Conservation (phyloP, 495 filamentous ascomycete genomes). For the Lepidopterella palustris region DNA sequence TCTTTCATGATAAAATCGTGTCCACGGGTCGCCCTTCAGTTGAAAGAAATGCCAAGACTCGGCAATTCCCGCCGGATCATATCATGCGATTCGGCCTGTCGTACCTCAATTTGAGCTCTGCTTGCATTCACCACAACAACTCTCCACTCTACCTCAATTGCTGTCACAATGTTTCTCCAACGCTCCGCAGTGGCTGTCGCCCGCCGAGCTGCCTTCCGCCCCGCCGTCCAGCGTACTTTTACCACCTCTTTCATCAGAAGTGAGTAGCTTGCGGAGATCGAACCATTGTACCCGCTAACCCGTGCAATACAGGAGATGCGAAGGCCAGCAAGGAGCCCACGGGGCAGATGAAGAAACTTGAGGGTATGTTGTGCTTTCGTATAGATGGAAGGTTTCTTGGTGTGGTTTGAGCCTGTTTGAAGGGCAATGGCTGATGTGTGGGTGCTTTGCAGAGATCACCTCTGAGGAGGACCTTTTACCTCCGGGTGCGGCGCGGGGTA, state of each 20-base stretch:
- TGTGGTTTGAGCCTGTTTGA: neutral
- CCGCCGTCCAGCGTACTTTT: conserved; percentile 53
- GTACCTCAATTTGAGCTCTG: too few species aligned
- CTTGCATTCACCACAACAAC: too few species aligned
- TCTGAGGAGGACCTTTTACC: conserved; percentile 70
- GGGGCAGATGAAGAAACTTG: conserved; percentile 19
- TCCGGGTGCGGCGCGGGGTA: conserved; percentile 73
- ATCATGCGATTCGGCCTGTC: too few species aligned
- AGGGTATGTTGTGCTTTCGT: conserved; percentile 1
- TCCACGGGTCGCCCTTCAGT: too few species aligned
- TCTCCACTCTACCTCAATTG: conserved; percentile 28
- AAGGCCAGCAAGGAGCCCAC: conserved; percentile 17
- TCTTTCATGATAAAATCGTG: too few species aligned
- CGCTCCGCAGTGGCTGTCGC: conserved; percentile 68
- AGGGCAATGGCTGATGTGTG: neutral
- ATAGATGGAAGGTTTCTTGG: conserved; percentile 5
- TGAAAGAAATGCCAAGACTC: too few species aligned
- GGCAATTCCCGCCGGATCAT: too few species aligned
- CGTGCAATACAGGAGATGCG: conserved; percentile 21
- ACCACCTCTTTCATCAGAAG: conserved; percentile 52
- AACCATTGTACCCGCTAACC: conserved; percentile 10
- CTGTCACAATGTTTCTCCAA: conserved; percentile 67
- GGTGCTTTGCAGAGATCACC: conserved; percentile 63
- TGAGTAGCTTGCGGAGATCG: conserved; percentile 39
- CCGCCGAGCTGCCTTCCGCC: conserved; percentile 59